Base-by-base conservation (phyloP, 495 filamentous ascomycete species). In the Neurospora sp. region DNA sequence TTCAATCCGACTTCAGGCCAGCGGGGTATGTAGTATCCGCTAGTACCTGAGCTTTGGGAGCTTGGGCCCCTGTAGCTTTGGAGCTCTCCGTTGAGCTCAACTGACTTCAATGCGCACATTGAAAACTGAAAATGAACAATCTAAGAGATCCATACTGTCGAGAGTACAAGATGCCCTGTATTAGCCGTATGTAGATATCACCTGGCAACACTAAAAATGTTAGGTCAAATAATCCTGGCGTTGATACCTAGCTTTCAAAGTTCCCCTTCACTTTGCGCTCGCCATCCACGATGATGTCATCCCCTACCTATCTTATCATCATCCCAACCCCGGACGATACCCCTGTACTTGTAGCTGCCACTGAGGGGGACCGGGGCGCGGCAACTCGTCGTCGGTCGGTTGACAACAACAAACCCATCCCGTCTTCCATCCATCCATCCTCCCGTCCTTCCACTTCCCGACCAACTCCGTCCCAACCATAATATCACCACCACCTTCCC, bases 231-330 rank as follows among this genome's bases (percentile, higher is more conserved):
- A 35, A 3, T 35, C 3, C 31, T 35, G 31, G 31, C 31, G 22
- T 59, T 61, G 22, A 61, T 8, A 16, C 0, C 53, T 8, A 16
- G 5, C 48, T 8, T 22, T 31, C 1, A 61, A 48, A 14, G 4
- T 20, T 27, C 48, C 48, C 48, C 31, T 35, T 31, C 31, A 31
- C 20, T 22, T 59, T 14, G 22, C 0, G 10, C 41, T 7, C 48
- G 12, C 22, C 53, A 31, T 61, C 53, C 5, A 2, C 48, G 31
- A 69, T 75, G 74, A 75, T 75, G 74, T 75, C 74, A 75, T 73
- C 69, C 22, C 1, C 44, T 48, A 9, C n/a, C n/a, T 42, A 44
- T 44, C 41, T 35, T 35, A 35, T 31, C 31, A 61, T 61, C 53
- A 5, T 61, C 10, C 6, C 5, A 61, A 61, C 53, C 22, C 53